Conservation (phyloP, 768 basidiomycete genomes). For the Cyathus striatus region DNA sequence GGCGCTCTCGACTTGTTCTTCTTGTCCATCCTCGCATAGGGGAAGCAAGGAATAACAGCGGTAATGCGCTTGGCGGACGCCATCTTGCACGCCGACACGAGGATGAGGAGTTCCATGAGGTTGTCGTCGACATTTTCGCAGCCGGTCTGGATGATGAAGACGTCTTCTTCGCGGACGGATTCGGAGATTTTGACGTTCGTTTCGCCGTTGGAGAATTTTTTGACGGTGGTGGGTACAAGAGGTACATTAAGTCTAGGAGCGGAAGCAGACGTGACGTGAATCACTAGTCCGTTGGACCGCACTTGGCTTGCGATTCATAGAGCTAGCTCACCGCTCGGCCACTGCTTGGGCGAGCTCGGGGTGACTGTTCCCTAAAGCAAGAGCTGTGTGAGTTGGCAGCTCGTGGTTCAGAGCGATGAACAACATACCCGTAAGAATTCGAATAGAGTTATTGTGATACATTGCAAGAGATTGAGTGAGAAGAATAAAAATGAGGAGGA, state of each 20-base stretch:
- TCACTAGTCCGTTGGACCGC: conserved; percentile 46
- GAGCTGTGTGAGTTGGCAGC: too few species aligned
- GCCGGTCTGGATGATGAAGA: conserved; percentile 95
- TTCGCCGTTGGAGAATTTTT: conserved; percentile 93
- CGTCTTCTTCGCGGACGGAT: conserved; percentile 95
- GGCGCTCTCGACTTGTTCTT: conserved; percentile 96
- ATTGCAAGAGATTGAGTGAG: conserved; percentile 28
- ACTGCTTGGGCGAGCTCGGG: conserved; percentile 94
- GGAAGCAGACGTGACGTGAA: conserved; percentile 28
- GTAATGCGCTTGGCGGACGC: conserved; percentile 94
- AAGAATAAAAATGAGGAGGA: conserved; percentile 16
- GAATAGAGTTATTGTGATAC: conserved; percentile 80
- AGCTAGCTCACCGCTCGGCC: conserved; percentile 90
- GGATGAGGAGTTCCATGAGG: conserved; percentile 97
- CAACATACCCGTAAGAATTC: conserved; percentile 64
- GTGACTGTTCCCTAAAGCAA: conserved; percentile 96
- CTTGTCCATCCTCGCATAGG: conserved; percentile 96
- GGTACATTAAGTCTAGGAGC: conserved; percentile 78
- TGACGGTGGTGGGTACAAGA: conserved; percentile 79
- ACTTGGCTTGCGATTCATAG: conserved; percentile 28
- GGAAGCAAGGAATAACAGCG: conserved; percentile 96
- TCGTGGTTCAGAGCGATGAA: conserved; percentile 5
- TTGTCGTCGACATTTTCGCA: conserved; percentile 91
- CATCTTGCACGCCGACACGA: conserved; percentile 97
- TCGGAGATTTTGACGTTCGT: conserved; percentile 93